Evolutionary conservation across 768 basidiomycete species (phyloP).

Genomic region (Fibroporia radiculosa): DNA sequence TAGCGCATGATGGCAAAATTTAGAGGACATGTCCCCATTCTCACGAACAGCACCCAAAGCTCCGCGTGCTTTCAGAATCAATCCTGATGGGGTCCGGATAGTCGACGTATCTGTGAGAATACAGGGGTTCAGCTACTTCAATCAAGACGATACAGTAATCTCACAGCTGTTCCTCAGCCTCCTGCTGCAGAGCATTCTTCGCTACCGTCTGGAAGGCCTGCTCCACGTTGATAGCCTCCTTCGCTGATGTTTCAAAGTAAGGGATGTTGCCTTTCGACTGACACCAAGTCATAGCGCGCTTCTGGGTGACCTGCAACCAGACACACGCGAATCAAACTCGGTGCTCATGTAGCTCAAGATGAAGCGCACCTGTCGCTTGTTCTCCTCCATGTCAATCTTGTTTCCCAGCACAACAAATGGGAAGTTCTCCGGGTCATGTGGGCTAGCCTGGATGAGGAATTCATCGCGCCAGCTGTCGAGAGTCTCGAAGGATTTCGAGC

Average conservation of each 20-base stretch:
- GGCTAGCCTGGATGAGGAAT: conserved; percentile 97
- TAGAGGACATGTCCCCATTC: background rate
- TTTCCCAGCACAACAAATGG: conserved; percentile 99
- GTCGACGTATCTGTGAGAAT: conserved; percentile 77
- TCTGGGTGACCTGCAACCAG: conserved; percentile 80
- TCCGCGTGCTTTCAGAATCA: conserved; percentile 87
- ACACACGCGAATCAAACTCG: background rate
- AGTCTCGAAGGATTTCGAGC: conserved; percentile 96
- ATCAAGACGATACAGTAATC: conserved; percentile 22
- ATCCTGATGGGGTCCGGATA: conserved; percentile 99
- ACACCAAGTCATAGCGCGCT: conserved; percentile 99
- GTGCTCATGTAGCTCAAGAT: background rate
- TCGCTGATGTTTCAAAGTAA: conserved; percentile 99
- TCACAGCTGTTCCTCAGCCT: conserved; percentile 91
- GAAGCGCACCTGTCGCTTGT: conserved; percentile 79
- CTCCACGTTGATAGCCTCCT: conserved; percentile 99
- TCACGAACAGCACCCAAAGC: conserved; percentile 88
- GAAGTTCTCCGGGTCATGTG: conserved; percentile 99
- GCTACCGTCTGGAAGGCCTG: conserved; percentile 99
- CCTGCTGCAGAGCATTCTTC: conserved; percentile 98
- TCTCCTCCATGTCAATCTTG: conserved; percentile 99
- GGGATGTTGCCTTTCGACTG: conserved; percentile 99
- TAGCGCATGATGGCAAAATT: conserved; percentile 10
- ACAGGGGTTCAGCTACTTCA: conserved; percentile 12
- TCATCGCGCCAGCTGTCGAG: conserved; percentile 99